Evolutionary conservation across 1,139 yeast species (phyloP).

Genomic region (Pichia sp.): DNA sequence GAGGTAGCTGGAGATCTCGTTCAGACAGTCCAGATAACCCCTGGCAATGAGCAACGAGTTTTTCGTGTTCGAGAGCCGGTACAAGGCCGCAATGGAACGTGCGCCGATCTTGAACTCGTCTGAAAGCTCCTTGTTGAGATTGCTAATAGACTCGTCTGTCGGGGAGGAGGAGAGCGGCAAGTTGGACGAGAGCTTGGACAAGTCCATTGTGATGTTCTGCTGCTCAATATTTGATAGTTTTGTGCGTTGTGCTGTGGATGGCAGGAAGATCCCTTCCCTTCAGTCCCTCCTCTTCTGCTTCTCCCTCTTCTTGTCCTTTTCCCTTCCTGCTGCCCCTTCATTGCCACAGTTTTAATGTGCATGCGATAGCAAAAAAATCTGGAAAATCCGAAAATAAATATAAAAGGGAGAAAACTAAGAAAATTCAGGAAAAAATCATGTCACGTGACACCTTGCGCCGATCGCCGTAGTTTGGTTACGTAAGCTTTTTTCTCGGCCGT

Average conservation of each 20-base stretch:
- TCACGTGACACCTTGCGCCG: neutral
- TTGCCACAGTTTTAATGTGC: too few relatives aligned
- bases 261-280: too few relatives aligned
- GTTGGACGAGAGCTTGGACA: constrained; percentile 49
- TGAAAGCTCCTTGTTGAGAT: constrained; percentile 43
- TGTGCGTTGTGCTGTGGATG: too few relatives aligned
- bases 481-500: neutral
- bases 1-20: constrained; percentile 49
- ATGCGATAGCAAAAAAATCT: too few relatives aligned
- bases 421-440: too few relatives aligned
- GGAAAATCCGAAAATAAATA: too few relatives aligned
- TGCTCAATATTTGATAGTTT: too few relatives aligned
- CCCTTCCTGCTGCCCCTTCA: neutral
- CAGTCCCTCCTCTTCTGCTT: neutral
- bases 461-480: neutral
- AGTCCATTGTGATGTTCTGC: constrained; percentile 38
- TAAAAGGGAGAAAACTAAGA: too few relatives aligned
- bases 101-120: constrained; percentile 61
- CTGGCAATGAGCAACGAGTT: constrained; percentile 41
- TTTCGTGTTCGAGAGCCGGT: constrained; percentile 48
- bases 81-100: constrained; percentile 58
- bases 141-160: constrained; percentile 41
- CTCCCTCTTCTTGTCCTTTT: neutral
- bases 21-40: constrained; percentile 56
- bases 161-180: constrained; percentile 49